A percentile compares a stretch with the other conserved stretches of the same genome.
These are phyloP conservation scores for Metarhizium anisopliae DNA, from an alignment of 2,329 filamentous ascomycete genomes.

Conservation along the genomic window DNA sequence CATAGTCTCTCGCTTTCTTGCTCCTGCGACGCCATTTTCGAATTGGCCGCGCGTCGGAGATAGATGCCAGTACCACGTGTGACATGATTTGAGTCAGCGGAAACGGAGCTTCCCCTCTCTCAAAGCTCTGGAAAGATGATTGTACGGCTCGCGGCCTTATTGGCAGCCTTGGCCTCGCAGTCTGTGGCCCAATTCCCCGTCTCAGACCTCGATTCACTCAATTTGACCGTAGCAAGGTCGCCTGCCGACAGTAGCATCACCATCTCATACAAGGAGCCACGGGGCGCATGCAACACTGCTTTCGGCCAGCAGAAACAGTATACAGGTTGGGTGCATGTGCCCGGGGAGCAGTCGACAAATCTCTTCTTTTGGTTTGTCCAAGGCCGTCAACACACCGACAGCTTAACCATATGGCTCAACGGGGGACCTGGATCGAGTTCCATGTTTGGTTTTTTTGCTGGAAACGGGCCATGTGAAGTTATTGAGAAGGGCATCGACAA, in stretches of 20 bases:
- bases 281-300: slow-evolving; percentile 55
- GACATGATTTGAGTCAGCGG: slow-evolving; percentile 3
- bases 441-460: slow-evolving; percentile 54
- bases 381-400: slow-evolving; percentile 31
- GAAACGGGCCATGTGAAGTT: slow-evolving; percentile 46
- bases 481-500: slow-evolving; percentile 36
- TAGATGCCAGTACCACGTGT: neutral
- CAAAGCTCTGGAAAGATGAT: slow-evolving; percentile 6
- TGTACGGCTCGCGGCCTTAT: slow-evolving; percentile 9
- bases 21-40: neutral
- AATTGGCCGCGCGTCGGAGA: neutral
- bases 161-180: slow-evolving; percentile 8
- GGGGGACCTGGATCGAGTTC: slow-evolving; percentile 58
- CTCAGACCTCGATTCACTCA: slow-evolving; percentile 21
- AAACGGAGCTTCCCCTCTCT: neutral
- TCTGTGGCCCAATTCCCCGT: slow-evolving; percentile 24
- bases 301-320: slow-evolving; percentile 60
- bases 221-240: slow-evolving; percentile 49
- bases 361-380: slow-evolving; percentile 44
- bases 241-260: slow-evolving; percentile 55
- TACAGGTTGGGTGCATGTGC: slow-evolving; percentile 58
- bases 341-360: slow-evolving; percentile 43
- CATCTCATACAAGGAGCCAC: slow-evolving; percentile 56
- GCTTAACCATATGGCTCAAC: slow-evolving; percentile 54
- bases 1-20: neutral